These are phyloP conservation scores for Poa pratensis DNA, from an alignment of 176 grass and related monocot species.

Conservation along the genomic window DNA sequence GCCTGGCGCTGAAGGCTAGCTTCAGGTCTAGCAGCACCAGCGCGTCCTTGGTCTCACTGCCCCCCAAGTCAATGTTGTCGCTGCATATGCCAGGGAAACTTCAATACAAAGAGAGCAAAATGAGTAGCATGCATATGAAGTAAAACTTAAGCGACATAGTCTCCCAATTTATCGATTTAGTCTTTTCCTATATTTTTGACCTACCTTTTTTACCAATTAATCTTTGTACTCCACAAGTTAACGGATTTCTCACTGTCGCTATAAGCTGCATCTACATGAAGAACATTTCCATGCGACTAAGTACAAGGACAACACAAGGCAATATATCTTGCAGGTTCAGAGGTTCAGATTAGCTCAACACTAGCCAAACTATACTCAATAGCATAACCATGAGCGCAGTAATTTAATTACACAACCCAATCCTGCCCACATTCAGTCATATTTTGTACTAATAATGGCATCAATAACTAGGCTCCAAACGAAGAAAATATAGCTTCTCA, in stretches of 20 bases:
- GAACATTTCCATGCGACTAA: conserved; percentile 24
- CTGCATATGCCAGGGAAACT: too few relatives aligned
- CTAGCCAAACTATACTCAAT: conserved; percentile 27
- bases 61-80: too few relatives aligned
- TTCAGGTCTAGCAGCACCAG: too few relatives aligned
- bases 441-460: not conserved
- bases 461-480: too few relatives aligned
- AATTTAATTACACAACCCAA: not conserved
- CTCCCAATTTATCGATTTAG: not conserved
- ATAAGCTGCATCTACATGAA: conserved; percentile 86
- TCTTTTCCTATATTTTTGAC: not conserved
- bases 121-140: conserved; percentile 9
- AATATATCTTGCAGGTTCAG: not conserved
- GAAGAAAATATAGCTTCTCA: too few relatives aligned
- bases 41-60: too few relatives aligned
- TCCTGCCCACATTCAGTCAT: not conserved
- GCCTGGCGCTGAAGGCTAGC: too few relatives aligned
- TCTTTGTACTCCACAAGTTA: conserved; percentile 94
- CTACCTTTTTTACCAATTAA: too few relatives aligned
- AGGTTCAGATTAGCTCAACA: conserved; percentile 14
- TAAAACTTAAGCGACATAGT: conserved; percentile 29
- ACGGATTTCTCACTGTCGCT: conserved; percentile 82
- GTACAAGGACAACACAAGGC: not conserved
- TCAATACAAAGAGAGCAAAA: too few relatives aligned
- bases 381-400: not conserved